phyloP scores from a whole-genome alignment of 345 rosid genomes.

The Passiflora organensis region DNA sequence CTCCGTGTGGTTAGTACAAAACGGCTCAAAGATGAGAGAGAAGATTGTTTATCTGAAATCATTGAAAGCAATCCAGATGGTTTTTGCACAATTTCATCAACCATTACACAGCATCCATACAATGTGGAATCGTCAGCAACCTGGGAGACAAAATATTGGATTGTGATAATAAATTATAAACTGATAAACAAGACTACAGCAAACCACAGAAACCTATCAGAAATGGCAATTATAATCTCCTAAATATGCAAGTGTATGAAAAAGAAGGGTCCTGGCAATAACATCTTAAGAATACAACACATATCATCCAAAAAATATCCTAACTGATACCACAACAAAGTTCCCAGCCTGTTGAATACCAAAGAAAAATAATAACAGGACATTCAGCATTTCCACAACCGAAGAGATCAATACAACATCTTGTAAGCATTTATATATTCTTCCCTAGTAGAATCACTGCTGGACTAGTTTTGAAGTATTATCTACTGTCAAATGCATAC shows the following conservation, averaged over 20 bases:
- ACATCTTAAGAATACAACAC: no score
- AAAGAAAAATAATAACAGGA: no score
- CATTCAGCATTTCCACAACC: no score
- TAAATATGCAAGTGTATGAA: no score
- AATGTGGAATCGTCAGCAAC: slow-evolving; percentile 91
- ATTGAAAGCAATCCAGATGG: slow-evolving; percentile 92
- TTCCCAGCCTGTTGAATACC: no score
- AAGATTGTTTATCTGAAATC: slow-evolving; percentile 62
- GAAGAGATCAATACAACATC: background rate
- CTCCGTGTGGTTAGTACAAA: slow-evolving; percentile 74
- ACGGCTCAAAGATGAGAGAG: slow-evolving; percentile 56
- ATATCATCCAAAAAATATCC: no score
- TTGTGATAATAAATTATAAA: background rate
- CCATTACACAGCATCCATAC: slow-evolving; percentile 87
- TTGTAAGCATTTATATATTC: background rate
- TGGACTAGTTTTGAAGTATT: no score
- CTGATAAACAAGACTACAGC: background rate
- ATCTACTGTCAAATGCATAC: no score
- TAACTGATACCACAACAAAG: no score
- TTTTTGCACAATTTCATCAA: slow-evolving; percentile 82
- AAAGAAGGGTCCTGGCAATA: no score
- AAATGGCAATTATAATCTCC: no score
- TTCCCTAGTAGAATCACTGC: background rate
- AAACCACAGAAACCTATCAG: no score
- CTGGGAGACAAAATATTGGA: slow-evolving; percentile 28